phyloP scores from a whole-genome alignment of 345 rosid genomes.

The Brassica incana region DNA sequence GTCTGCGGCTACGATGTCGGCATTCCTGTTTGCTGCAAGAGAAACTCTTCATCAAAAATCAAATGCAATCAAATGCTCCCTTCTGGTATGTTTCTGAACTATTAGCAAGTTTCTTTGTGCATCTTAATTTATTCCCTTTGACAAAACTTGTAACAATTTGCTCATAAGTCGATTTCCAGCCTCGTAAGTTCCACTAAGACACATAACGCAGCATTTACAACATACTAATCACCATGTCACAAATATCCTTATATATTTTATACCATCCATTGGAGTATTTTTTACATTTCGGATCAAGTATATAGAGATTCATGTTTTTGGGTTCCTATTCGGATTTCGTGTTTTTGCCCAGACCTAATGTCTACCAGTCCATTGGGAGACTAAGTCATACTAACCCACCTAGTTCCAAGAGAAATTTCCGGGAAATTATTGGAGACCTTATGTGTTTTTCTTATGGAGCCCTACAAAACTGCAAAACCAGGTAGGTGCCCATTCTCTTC shows the following conservation, averaged over 20 bases:
- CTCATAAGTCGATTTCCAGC: background rate
- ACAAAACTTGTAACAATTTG: background rate
- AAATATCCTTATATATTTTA: too few relatives aligned
- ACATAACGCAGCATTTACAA: background rate
- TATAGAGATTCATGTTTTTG: background rate
- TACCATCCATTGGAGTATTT: too few relatives aligned
- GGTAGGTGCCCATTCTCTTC: background rate
- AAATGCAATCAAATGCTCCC: background rate
- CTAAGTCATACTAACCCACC: constrained; percentile 19
- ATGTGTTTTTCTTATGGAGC: background rate
- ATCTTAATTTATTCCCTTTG: background rate
- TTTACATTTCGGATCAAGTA: too few relatives aligned
- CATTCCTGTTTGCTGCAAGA: constrained; percentile 22
- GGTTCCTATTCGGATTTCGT: too few relatives aligned
- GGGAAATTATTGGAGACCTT: too few relatives aligned
- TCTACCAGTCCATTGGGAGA: constrained; percentile 10
- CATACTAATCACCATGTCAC: background rate
- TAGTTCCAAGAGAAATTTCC: constrained; percentile 30
- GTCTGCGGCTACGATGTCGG: background rate
- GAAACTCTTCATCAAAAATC: background rate
- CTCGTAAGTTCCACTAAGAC: constrained; percentile 2
- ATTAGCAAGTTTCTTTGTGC: background rate
- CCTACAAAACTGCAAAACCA: background rate
- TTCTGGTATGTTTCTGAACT: constrained; percentile 26
- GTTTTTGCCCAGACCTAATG: too few relatives aligned